Evolutionary conservation across 129 eudicot species (phyloP), one percentile per base, ranked within the genome.

Genomic region (Centaurea solstitialis): DNA sequence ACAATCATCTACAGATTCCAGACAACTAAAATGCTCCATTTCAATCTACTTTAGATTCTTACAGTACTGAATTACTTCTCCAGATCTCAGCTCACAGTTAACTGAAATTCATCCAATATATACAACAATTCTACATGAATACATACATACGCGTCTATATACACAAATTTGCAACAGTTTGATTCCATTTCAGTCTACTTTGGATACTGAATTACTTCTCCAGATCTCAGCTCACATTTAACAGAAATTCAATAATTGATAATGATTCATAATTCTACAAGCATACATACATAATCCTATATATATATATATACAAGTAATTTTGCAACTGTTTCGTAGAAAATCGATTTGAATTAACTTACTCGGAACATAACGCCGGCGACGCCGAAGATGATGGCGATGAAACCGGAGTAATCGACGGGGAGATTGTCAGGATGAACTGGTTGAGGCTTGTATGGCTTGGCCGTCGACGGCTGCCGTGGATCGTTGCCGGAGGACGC

Each of bases 301-400:
- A 59, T 22, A 11, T 37, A 76, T 20, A 61, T 61, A 59, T 22
- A 11, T 37, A 76, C 57, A 76, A 61, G 53, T 26, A 26, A 26
- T 0, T 20, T 66, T 66, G 74, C 45, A 24, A 66, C 26, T 0
- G 41, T 65, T 30, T 67, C 30, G n/a, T 45, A 20, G 22, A 4
- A 21, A 38, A 11, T 11, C 5, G 50, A 10, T 39, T 9, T 22
- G 4, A n/a, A 69, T 26, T 1, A 59, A 57, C 86, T 30, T 1
- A 94, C 98, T 73, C 92, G 86, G 76, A 94, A 90, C 98, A 94
- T 94, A 74, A 88, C 98, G 77, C 98, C 98, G 50, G 89, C 88
- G 76, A 92, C 96, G 30, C 96, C 97, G 75, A 84, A 94, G 76
- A 94, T 70, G 85, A 92, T 94, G 80, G 97, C 98, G 89, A 94